Percentiles rank a stretch among this genome's conserved stretches.
These are phyloP conservation scores for Acacia crassicarpa DNA, from an alignment of 306 rosid species.

Conservation along the genomic window DNA sequence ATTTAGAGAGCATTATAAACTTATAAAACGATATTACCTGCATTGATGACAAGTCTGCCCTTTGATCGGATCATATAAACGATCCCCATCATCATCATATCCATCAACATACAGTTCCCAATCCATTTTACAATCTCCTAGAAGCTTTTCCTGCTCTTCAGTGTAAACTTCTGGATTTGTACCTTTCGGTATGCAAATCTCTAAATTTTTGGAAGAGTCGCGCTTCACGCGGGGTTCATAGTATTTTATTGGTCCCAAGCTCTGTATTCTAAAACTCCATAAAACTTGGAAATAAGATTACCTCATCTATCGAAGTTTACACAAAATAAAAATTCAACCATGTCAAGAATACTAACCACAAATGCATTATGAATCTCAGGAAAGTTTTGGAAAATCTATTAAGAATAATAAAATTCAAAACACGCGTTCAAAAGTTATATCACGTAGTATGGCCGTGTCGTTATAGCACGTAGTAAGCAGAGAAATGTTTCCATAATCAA, in stretches of 20 bases:
- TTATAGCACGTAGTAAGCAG: background rate
- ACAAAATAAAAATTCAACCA: conserved; percentile 6
- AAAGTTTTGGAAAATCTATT: background rate
- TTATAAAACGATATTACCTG: conserved; percentile 43
- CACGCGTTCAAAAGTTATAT: background rate
- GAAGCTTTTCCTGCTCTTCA: conserved; percentile 62
- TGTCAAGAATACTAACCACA: background rate
- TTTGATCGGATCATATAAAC: conserved; percentile 53
- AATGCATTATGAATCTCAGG: background rate
- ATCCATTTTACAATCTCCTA: conserved; percentile 59
- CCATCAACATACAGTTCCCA: conserved; percentile 80
- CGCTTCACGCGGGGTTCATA: background rate
- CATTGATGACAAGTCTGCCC: conserved; percentile 88
- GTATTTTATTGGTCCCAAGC: conserved; percentile 53
- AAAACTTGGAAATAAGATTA: conserved; percentile 1
- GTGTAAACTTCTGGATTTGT: conserved; percentile 69
- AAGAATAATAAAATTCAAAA: background rate
- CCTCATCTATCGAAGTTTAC: conserved; percentile 5
- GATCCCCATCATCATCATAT: conserved; percentile 61
- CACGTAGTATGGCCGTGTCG: background rate
- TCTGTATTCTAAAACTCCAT: conserved; percentile 57
- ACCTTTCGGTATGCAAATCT: conserved; percentile 57
- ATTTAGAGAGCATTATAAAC: background rate
- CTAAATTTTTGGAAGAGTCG: conserved; percentile 17
- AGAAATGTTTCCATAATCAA: background rate